Evolutionary conservation across 257 asterid genomes (phyloP).

Genomic region (Plantago ovata): DNA sequence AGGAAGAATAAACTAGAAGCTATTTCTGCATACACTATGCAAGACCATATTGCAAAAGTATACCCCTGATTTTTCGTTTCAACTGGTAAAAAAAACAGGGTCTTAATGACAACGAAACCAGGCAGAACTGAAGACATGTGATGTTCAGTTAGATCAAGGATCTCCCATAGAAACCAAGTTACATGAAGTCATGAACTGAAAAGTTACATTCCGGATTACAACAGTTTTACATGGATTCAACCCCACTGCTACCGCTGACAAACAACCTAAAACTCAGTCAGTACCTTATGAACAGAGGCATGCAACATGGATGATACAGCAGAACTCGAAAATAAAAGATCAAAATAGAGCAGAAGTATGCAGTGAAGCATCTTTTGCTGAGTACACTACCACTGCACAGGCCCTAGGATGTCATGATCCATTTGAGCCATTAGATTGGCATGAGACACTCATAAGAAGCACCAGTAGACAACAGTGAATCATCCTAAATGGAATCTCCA

Average conservation of each 20-base stretch:
- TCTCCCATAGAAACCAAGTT: neutral
- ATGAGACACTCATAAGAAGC: constrained; percentile 1
- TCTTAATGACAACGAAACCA: neutral
- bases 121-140: constrained; percentile 4
- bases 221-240: constrained; percentile 3
- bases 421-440: neutral
- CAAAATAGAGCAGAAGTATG: neutral
- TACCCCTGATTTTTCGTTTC: no score
- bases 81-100: no score
- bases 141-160: neutral
- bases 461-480: constrained; percentile 2
- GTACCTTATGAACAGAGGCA: neutral
- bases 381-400: constrained; percentile 27
- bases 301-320: neutral
- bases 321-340: neutral
- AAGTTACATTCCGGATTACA: constrained; percentile 6
- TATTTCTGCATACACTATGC: no score
- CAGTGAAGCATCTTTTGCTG: constrained; percentile 10
- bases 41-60: no score
- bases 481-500: constrained; percentile 3
- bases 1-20: no score
- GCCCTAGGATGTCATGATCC: constrained; percentile 1
- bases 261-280: neutral
- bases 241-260: neutral
- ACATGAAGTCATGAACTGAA: neutral